phyloP scores from a whole-genome alignment of 106 monocot species.

The Vanilla planifolia region DNA sequence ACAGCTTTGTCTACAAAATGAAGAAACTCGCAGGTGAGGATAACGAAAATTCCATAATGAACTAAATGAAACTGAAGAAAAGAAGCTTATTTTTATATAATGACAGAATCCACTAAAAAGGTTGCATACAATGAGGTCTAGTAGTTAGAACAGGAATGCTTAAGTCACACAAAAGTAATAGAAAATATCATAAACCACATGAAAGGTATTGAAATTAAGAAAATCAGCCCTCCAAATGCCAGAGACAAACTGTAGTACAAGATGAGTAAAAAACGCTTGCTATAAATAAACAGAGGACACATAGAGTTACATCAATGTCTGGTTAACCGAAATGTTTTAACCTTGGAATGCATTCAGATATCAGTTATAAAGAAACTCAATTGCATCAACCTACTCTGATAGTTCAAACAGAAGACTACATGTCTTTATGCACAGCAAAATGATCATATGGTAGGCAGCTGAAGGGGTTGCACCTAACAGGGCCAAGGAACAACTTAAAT shows the following conservation, averaged over 20 bases:
- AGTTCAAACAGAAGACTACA: slow-evolving; percentile 9
- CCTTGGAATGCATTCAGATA: slow-evolving; percentile 19
- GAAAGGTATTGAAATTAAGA: no score
- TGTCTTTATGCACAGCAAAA: slow-evolving; percentile 25
- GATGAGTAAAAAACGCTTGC: background rate
- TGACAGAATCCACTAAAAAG: no score
- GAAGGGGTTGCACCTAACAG: background rate
- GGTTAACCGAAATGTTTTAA: background rate
- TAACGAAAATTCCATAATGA: no score
- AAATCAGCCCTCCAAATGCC: no score
- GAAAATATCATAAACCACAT: no score
- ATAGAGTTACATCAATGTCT: slow-evolving; percentile 10
- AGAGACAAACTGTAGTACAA: background rate
- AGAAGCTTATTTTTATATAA: no score
- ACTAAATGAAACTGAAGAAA: no score
- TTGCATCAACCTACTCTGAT: slow-evolving; percentile 15
- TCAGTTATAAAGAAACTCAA: slow-evolving; percentile 9
- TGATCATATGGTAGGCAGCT: slow-evolving; percentile 11
- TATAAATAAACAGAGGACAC: slow-evolving; percentile 4
- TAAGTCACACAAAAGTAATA: no score
- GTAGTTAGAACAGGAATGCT: no score
- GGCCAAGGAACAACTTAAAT: slow-evolving; percentile 3
- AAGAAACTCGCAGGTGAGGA: no score
- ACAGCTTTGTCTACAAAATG: no score
- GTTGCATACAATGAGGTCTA: no score